phyloP scores from a whole-genome alignment of 176 grass and related monocot genomes.

The Aegilops bicornis region DNA sequence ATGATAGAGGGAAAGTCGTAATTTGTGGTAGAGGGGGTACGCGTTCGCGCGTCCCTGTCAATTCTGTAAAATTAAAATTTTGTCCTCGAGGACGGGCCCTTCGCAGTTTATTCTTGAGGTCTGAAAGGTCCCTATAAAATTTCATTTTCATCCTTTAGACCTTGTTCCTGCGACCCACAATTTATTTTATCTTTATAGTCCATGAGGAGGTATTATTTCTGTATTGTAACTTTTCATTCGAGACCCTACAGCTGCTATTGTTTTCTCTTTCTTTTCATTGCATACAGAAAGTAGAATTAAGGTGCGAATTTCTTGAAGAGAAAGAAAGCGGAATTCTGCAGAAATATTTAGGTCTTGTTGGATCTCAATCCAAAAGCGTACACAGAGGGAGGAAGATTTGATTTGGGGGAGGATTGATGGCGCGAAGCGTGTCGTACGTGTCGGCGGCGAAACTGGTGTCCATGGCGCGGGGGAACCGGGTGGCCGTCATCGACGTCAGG shows the following conservation, averaged over 20 bases:
- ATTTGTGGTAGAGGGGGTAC: conserved; percentile 74
- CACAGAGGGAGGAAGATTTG: background rate
- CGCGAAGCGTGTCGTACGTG: conserved; percentile 63
- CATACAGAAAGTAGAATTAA: background rate
- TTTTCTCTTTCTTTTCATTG: background rate
- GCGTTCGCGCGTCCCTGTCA: conserved; percentile 63
- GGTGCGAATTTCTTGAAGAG: background rate
- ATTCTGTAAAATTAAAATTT: background rate
- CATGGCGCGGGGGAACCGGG: conserved; percentile 21
- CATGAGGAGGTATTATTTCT: too few relatives aligned
- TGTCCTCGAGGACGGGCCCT: accelerated
- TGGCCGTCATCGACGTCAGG: conserved; percentile 23
- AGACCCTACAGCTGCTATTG: too few relatives aligned
- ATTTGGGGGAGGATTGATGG: conserved; percentile 38
- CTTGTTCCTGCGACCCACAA: too few relatives aligned
- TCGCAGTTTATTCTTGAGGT: too few relatives aligned
- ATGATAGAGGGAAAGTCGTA: conserved; percentile 66
- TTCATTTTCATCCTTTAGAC: too few relatives aligned
- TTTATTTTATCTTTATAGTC: too few relatives aligned
- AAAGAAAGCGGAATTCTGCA: background rate
- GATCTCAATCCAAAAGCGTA: background rate
- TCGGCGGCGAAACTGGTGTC: conserved; percentile 61
- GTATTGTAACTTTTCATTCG: too few relatives aligned
- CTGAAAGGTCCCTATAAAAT: too few relatives aligned
- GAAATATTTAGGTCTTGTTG: background rate